Evolutionary conservation across 2,329 filamentous ascomycete species (phyloP), one percentile per base, ranked within the genome.

Genomic region (Lithohypha guttulata): DNA sequence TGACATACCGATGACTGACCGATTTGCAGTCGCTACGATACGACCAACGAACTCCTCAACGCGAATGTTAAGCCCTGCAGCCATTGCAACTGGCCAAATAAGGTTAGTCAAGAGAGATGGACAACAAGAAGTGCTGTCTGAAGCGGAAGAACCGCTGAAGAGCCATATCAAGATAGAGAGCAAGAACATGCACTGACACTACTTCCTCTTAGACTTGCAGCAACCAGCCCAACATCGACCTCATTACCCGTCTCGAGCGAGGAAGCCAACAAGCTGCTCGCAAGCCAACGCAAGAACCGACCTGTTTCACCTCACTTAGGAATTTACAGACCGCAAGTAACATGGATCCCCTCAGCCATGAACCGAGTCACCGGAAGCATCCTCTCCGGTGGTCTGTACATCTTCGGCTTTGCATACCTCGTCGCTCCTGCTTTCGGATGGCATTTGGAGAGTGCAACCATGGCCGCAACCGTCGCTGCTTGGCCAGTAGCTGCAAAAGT

Each of bases 281-380:
- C 74, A 55, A 68, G 76, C 56, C 87, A 95, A 70, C 87, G 87
- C 55, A 71, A 80, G 41, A 64, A 72, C 56, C 87, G 87, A 37
- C 87, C 87, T 58, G 71, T 94, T 53, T 73, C 84, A 31, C 87
- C 87, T 40, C 86, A 95, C 59, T 75, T 95, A 47, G 60, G 66
- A 56, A 87, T 93, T 73, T 95, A 95, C 77, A 73, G 77, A 61
- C 75, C 81, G 44, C 77, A 84, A 62, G 82, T 95, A 65, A 91
- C 84, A 53, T 94, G 79, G 80, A 79, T 84, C 62, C 71, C 72
- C 51, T 79, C 77, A 52, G 77, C 69, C 42, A 71, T 84, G 64
- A 83, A 86, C 68, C 85, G 87, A 55, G 77, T 94, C 66, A 89
- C 84, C n/a, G 87, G 84, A 54, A 65, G 71, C 56, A 62, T 71